Evolutionary conservation across 139 green algal genomes (phyloP).

Genomic region (Gonium pectorale): DNA sequence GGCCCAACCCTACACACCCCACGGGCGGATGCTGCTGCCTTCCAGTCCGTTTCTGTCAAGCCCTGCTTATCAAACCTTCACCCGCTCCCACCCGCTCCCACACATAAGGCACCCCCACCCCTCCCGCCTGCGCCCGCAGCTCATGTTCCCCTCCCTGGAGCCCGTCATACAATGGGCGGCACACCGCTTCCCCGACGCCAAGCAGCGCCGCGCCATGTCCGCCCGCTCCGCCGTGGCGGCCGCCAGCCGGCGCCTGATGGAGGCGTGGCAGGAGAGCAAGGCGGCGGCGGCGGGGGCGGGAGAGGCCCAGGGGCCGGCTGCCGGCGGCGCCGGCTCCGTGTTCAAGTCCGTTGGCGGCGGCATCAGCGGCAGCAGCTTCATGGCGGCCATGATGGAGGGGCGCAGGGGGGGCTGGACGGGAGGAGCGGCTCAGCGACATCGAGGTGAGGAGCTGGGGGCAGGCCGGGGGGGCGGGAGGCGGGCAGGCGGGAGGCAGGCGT

Average conservation of each 20-base stretch:
- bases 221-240: background rate
- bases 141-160: background rate
- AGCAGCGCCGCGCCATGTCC: background rate
- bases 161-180: background rate
- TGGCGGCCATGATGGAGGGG: conserved; percentile 34
- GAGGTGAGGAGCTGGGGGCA: conserved; percentile 9
- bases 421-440: background rate
- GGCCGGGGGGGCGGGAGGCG: too few relatives aligned
- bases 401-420: background rate
- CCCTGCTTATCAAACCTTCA: too few relatives aligned
- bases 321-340: background rate
- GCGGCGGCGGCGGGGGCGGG: background rate
- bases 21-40: too few relatives aligned
- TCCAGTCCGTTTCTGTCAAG: too few relatives aligned
- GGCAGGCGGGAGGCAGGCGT: background rate
- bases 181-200: background rate
- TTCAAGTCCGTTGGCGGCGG: background rate
- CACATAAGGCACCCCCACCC: too few relatives aligned
- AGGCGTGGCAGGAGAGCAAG: conserved; percentile 4
- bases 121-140: too few relatives aligned
- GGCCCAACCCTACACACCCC: too few relatives aligned
- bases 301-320: background rate
- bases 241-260: conserved; percentile 10
- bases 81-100: too few relatives aligned
- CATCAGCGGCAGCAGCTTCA: conserved; percentile 21